Evolutionary conservation across 257 asterid genomes (phyloP).

Genomic region (Paraleonurus japonicus): DNA sequence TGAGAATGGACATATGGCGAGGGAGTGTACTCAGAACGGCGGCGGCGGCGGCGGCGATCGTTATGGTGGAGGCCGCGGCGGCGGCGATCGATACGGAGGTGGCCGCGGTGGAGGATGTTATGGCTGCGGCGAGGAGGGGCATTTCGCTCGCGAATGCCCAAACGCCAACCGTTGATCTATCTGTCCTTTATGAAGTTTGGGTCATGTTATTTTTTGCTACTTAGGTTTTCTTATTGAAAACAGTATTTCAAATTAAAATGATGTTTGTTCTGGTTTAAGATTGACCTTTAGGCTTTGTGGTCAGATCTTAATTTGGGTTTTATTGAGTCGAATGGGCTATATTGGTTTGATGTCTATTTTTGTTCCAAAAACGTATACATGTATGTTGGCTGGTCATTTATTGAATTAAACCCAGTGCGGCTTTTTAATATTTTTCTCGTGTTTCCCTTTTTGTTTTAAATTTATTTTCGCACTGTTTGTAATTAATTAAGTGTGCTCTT

Average conservation of each 20-base stretch:
- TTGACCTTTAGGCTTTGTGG: conserved; percentile 19
- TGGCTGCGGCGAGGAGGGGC: conserved; percentile 41
- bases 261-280: conserved; percentile 13
- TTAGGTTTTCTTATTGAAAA: conserved; percentile 11
- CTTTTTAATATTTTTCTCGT: not conserved
- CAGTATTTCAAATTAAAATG: not conserved
- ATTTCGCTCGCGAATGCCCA: conserved; percentile 46
- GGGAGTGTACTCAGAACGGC: conserved; percentile 36
- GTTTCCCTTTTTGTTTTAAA: not conserved
- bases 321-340: conserved; percentile 4
- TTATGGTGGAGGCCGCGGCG: not conserved
- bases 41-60: conserved; percentile 33
- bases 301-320: conserved; percentile 21
- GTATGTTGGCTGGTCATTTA: conserved; percentile 1
- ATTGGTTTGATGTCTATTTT: conserved; percentile 3
- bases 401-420: conserved; percentile 9
- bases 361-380: conserved; percentile 17
- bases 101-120: conserved; percentile 36
- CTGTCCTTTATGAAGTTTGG: not conserved
- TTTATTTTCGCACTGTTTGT: not conserved
- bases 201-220: conserved; percentile 7
- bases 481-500: too few species aligned
- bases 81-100: conserved; percentile 19
- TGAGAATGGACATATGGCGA: conserved; percentile 37
- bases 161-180: conserved; percentile 35